Evolutionary conservation across 2,329 filamentous ascomycete genomes (phyloP).

Genomic region (Paecilomyces variotii): DNA sequence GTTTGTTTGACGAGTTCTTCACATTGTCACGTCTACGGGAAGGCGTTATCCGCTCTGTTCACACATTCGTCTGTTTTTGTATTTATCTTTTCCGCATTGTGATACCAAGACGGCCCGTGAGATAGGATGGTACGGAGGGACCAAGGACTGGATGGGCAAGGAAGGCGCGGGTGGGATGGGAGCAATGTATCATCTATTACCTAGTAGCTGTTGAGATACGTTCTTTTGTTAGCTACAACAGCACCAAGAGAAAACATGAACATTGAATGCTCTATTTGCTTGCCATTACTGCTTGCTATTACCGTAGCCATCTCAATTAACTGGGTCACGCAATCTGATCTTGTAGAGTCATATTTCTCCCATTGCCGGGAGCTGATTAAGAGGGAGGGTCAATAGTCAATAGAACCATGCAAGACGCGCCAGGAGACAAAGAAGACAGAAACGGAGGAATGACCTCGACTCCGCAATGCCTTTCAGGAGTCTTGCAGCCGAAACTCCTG

Average conservation of each 20-base stretch:
- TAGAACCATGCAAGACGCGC: background rate
- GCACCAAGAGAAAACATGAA: background rate
- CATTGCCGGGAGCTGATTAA: too few species aligned
- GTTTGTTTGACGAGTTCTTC: background rate
- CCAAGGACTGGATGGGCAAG: background rate
- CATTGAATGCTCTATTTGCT: background rate
- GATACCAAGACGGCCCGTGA: background rate
- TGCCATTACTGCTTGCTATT: background rate
- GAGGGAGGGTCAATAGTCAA: background rate
- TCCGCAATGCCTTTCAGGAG: background rate
- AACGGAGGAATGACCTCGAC: background rate
- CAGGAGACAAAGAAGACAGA: background rate
- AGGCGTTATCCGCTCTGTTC: background rate
- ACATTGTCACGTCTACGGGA: background rate
- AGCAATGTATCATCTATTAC: background rate
- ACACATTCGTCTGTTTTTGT: background rate
- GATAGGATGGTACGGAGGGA: background rate
- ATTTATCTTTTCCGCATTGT: background rate
- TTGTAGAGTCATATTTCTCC: too few species aligned
- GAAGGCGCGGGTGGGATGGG: background rate
- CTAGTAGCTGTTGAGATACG: background rate
- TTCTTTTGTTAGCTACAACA: background rate
- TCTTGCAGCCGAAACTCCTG: background rate
- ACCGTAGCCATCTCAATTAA: background rate
- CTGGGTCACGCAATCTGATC: background rate